These are phyloP conservation scores for Hypomontagnella submonticulosa DNA, from an alignment of 495 filamentous ascomycete species.

Conservation along the genomic window DNA sequence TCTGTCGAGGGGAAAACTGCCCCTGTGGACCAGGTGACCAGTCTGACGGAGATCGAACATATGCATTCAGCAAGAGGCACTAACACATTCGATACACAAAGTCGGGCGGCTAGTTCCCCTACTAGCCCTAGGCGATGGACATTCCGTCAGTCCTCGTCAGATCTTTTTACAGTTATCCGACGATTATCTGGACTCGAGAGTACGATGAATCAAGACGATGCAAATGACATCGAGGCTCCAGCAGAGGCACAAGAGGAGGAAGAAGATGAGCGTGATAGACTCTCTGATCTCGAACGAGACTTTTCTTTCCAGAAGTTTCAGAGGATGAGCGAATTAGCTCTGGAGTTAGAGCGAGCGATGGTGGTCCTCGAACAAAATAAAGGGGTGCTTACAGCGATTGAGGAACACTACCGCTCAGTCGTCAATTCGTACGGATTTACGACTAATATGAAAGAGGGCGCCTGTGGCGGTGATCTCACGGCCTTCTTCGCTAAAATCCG, in stretches of 20 bases:
- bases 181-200: conserved; percentile 11
- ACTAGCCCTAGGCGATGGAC: conserved; percentile 12
- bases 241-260: conserved; percentile 13
- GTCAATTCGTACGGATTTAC: conserved; percentile 34
- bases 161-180: conserved; percentile 5
- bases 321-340: conserved; percentile 51
- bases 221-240: conserved; percentile 16
- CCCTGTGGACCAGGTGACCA: conserved; percentile 41
- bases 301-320: conserved; percentile 56
- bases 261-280: conserved; percentile 14
- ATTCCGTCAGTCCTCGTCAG: conserved; percentile 18
- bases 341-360: conserved; percentile 52
- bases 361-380: conserved; percentile 52
- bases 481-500: conserved; percentile 37
- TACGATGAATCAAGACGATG: conserved; percentile 1
- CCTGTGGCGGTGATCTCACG: conserved; percentile 22
- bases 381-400: conserved; percentile 51
- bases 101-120: conserved; percentile 5
- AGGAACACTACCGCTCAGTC: conserved; percentile 36
- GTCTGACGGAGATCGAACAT: conserved; percentile 23
- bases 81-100: conserved; percentile 18
- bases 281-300: conserved; percentile 33
- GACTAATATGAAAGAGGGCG: conserved; percentile 18
- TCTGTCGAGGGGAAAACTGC: conserved; percentile 46
- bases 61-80: conserved; percentile 27